These are phyloP conservation scores for Harringtonia lauricola DNA, from an alignment of 2,329 filamentous ascomycete species.

Conservation along the genomic window DNA sequence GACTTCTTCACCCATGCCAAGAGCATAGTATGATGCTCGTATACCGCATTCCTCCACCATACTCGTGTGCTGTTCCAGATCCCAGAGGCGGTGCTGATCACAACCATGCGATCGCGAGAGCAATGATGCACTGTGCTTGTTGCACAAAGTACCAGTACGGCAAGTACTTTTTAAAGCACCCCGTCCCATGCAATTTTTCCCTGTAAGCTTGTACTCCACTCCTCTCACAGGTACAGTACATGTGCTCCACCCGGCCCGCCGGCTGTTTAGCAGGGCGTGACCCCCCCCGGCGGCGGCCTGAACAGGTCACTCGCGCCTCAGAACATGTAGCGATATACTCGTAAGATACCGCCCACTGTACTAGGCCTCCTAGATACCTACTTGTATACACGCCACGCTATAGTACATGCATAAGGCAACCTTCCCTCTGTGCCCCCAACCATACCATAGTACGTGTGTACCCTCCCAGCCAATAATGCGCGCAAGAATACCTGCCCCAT, in stretches of 20 bases:
- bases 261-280: slow-evolving; percentile 10
- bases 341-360: no score
- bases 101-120: background rate
- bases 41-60: no score
- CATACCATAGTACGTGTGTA: background rate
- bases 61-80: no score
- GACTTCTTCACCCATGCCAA: no score
- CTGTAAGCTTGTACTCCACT: background rate
- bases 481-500: no score
- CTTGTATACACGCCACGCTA: background rate
- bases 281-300: slow-evolving; percentile 5
- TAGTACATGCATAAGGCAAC: background rate
- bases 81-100: background rate
- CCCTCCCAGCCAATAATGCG: background rate
- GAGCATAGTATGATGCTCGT: no score
- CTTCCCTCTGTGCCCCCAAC: background rate
- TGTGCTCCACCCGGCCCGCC: slow-evolving; percentile 11
- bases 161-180: background rate
- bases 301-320: slow-evolving; percentile 5
- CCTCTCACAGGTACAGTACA: slow-evolving; percentile 1
- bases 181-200: background rate
- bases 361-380: no score
- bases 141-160: background rate
- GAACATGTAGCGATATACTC: no score
- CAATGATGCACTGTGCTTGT: background rate